phyloP scores from a whole-genome alignment of 129 eudicot species.

The Chrysanthemum lavandulifolium region DNA sequence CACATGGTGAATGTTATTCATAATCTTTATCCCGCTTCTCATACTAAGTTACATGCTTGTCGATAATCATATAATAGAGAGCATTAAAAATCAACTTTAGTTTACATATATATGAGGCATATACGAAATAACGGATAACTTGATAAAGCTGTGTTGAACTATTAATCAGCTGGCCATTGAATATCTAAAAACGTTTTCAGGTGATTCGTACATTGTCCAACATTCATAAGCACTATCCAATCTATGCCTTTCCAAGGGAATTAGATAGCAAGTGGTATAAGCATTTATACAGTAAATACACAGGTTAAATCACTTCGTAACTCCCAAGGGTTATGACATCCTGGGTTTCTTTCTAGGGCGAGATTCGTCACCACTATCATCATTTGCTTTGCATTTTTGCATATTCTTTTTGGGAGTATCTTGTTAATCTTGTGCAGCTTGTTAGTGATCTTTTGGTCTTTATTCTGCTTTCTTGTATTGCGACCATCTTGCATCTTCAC shows the following conservation, averaged over 20 bases:
- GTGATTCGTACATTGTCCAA: no score
- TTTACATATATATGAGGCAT: no score
- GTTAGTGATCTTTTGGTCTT: constrained; percentile 87
- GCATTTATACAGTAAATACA: not conserved
- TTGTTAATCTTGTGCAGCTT: constrained; percentile 90
- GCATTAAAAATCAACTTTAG: no score
- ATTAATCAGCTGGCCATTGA: no score
- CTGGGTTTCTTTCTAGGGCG: constrained; percentile 83
- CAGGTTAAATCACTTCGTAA: not conserved
- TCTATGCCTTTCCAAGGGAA: not conserved
- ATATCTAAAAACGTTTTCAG: no score
- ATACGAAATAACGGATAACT: no score
- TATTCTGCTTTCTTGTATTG: constrained; percentile 91
- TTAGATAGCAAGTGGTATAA: not conserved
- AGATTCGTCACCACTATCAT: constrained; percentile 51
- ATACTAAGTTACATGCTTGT: no score
- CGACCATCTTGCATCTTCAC: constrained; percentile 99
- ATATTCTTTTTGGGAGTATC: constrained; percentile 71
- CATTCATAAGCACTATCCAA: no score
- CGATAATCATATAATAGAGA: no score
- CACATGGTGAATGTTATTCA: no score
- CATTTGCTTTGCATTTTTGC: constrained; percentile 56
- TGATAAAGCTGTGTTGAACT: no score
- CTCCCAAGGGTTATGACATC: constrained; percentile 4
- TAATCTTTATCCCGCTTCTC: no score